Conservation (phyloP, 164 flowering plant genomes). For the Vitis rupestris region DNA sequence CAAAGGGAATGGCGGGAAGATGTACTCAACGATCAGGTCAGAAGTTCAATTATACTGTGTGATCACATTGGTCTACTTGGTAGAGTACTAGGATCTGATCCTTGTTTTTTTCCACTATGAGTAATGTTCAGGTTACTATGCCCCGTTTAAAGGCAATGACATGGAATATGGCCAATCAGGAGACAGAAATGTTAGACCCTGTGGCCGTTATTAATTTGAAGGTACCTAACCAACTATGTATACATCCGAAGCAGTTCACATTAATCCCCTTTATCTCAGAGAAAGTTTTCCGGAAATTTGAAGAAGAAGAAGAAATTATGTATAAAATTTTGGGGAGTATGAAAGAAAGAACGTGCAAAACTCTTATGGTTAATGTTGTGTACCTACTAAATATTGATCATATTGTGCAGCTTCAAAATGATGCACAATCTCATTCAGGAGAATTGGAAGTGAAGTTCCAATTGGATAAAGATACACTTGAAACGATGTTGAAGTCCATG, state of each 20-base stretch:
- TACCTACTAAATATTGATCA: background rate
- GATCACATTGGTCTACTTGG: background rate
- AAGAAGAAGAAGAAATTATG: background rate
- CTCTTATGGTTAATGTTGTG: background rate
- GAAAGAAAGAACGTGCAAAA: background rate
- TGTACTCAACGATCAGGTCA: conserved; percentile 57
- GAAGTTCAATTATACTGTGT: background rate
- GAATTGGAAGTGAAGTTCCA: conserved; percentile 66
- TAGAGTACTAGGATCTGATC: background rate
- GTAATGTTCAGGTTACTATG: conserved; percentile 32
- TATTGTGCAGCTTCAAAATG: conserved; percentile 53
- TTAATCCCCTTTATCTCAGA: background rate
- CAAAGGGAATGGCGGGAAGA: conserved; percentile 75
- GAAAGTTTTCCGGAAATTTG: background rate
- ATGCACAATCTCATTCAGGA: conserved; percentile 32
- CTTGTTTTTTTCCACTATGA: background rate
- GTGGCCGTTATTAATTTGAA: conserved; percentile 57
- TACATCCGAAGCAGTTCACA: background rate
- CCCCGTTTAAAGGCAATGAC: conserved; percentile 65
- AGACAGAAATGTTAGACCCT: conserved; percentile 33
- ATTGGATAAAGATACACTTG: conserved; percentile 51
- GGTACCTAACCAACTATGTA: conserved; percentile 24
- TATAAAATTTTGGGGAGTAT: background rate
- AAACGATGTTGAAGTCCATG: conserved; percentile 64
- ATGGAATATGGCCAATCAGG: conserved; percentile 53